These are phyloP conservation scores for Mesotaenium endlicherianum DNA, from an alignment of 139 green algal species.

Conservation along the genomic window DNA sequence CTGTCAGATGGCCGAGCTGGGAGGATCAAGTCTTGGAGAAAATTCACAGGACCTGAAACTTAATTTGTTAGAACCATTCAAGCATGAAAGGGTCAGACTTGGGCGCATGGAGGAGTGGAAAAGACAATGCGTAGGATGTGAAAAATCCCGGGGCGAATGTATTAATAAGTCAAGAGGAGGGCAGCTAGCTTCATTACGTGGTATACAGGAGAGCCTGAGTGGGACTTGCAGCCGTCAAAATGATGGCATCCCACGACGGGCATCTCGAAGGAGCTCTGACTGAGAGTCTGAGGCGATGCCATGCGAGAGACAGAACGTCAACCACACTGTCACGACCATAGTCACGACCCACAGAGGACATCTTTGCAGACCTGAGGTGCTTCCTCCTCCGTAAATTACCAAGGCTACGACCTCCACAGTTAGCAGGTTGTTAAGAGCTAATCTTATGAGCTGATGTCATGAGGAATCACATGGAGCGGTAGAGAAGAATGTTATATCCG, in stretches of 20 bases:
- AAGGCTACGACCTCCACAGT: too few species aligned
- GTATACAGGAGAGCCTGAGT: conserved; percentile 35
- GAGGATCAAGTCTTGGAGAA: neutral
- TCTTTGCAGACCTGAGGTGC: too few species aligned
- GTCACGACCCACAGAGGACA: too few species aligned
- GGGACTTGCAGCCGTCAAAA: conserved; percentile 47
- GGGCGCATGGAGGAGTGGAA: neutral
- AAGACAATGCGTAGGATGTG: neutral
- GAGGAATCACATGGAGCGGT: too few species aligned
- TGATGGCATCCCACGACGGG: conserved; percentile 49
- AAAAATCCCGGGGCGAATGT: too few species aligned
- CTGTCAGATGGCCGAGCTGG: too few species aligned
- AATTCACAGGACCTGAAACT: neutral
- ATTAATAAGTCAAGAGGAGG: neutral
- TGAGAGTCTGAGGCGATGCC: neutral
- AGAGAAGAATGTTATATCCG: too few species aligned
- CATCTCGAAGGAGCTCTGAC: neutral
- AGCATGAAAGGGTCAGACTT: neutral
- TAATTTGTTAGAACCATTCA: neutral
- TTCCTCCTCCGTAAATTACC: too few species aligned
- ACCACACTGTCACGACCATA: too few species aligned
- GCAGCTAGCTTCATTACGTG: neutral
- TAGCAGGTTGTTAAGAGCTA: too few species aligned
- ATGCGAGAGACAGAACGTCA: too few species aligned
- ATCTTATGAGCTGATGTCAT: too few species aligned